These are phyloP conservation scores for Alternaria sp. DNA, from an alignment of 2,329 filamentous ascomycete species.

Conservation along the genomic window DNA sequence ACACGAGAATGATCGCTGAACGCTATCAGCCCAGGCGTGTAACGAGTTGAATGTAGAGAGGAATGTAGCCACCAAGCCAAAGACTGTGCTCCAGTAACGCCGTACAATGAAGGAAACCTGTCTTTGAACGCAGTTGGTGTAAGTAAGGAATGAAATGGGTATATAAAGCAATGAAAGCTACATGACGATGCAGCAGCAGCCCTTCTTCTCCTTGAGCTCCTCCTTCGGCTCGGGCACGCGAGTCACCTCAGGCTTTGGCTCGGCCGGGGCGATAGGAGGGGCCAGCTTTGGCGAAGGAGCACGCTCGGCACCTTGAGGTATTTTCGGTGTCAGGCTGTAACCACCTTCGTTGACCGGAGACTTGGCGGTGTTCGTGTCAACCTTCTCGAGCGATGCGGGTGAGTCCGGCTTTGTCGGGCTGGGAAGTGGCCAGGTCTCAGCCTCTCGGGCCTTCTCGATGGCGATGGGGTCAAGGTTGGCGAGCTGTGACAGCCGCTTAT, in stretches of 20 bases:
- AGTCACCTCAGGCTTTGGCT: slow-evolving; percentile 50
- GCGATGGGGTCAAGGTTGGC: slow-evolving; percentile 31
- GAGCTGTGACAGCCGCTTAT: slow-evolving; percentile 40
- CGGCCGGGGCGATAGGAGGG: slow-evolving; percentile 30
- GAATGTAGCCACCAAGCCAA: slow-evolving; percentile 15
- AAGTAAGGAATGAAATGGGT: slow-evolving; percentile 31
- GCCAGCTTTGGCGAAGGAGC: slow-evolving; percentile 35
- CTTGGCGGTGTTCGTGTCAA: slow-evolving; percentile 29
- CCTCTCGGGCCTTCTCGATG: slow-evolving; percentile 35
- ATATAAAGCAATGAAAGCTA: slow-evolving; percentile 50
- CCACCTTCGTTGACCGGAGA: slow-evolving; percentile 48
- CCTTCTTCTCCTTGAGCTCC: slow-evolving; percentile 64
- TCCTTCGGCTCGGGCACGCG: slow-evolving; percentile 62
- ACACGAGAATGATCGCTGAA: slow-evolving; percentile 38
- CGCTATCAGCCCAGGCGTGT: slow-evolving; percentile 38
- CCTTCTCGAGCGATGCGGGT: slow-evolving; percentile 24
- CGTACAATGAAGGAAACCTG: slow-evolving; percentile 36
- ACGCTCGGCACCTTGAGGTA: slow-evolving; percentile 41
- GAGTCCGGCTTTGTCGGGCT: slow-evolving; percentile 37
- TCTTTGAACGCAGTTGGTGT: slow-evolving; percentile 27
- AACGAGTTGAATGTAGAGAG: slow-evolving; percentile 16
- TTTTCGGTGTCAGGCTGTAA: slow-evolving; percentile 57
- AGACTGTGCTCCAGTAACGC: slow-evolving; percentile 27
- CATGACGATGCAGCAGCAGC: slow-evolving; percentile 78
- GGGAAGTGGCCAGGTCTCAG: slow-evolving; percentile 45